Evolutionary conservation across 2,329 filamentous ascomycete species (phyloP).

Genomic region (Paracamarosporium sp.): DNA sequence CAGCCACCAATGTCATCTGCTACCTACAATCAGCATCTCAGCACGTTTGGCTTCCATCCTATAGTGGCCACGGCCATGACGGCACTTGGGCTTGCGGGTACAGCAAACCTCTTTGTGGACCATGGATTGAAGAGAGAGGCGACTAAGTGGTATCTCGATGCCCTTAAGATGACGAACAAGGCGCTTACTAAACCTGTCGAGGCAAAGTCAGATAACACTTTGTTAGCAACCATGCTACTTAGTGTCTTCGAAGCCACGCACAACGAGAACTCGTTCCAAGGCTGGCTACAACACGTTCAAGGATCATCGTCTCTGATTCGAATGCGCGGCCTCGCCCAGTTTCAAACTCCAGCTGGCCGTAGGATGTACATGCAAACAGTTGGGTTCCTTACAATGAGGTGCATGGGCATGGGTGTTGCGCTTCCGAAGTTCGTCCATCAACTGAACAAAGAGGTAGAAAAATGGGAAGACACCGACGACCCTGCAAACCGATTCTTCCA

Average conservation of each 20-base stretch:
- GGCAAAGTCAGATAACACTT: conserved; percentile 39
- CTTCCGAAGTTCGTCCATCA: conserved; percentile 33
- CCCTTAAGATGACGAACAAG: conserved; percentile 39
- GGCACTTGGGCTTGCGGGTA: conserved; percentile 40
- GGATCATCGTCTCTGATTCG: conserved; percentile 41
- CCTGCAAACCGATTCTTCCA: conserved; percentile 37
- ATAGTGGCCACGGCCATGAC: conserved; percentile 42
- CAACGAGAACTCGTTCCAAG: conserved; percentile 35
- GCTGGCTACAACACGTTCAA: conserved; percentile 45
- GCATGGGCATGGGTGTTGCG: conserved; percentile 29
- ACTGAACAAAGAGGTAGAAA: conserved; percentile 30
- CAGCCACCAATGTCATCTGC: conserved; percentile 33
- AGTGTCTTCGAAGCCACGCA: conserved; percentile 43
- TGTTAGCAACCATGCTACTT: conserved; percentile 38
- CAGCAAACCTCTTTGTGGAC: conserved; percentile 38
- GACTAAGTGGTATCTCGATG: conserved; percentile 38
- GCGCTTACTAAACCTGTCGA: conserved; percentile 34
- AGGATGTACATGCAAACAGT: conserved; percentile 42
- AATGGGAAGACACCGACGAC: conserved; percentile 27
- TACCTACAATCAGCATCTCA: conserved; percentile 29
- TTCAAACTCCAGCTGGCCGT: conserved; percentile 33
- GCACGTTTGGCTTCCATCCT: conserved; percentile 41
- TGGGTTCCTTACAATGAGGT: conserved; percentile 34
- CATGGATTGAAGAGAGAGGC: conserved; percentile 32
- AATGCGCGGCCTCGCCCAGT: conserved; percentile 38